These are phyloP conservation scores for Symbiodinium pilosum DNA, from an alignment of 73 alveolate species.

Conservation along the genomic window DNA sequence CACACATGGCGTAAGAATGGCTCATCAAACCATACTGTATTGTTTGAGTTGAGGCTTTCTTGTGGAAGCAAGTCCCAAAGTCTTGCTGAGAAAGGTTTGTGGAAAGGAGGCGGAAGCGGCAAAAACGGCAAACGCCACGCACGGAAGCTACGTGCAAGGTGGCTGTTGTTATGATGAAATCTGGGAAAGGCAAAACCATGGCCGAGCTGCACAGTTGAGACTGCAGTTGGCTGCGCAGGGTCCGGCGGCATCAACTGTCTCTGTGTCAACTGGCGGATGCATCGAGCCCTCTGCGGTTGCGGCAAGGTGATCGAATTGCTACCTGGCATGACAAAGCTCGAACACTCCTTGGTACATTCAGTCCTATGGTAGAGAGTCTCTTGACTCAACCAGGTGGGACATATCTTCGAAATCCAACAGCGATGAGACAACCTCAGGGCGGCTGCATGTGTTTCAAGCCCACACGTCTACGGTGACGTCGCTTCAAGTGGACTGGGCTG, in stretches of 20 bases:
- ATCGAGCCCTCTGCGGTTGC: slow-evolving; percentile 51
- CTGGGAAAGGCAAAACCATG: no score
- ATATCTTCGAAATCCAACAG: slow-evolving; percentile 16
- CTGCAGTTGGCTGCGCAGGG: no score
- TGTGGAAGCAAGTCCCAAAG: no score
- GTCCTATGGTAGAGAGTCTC: neutral
- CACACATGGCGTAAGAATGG: no score
- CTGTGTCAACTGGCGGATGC: slow-evolving; percentile 61
- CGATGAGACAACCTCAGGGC: neutral
- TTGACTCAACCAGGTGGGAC: slow-evolving; percentile 34
- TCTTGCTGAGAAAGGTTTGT: no score
- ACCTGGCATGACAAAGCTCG: neutral
- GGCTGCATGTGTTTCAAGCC: neutral
- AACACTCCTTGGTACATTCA: neutral
- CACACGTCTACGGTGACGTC: slow-evolving; percentile 38
- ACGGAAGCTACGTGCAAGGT: no score
- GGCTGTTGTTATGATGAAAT: no score
- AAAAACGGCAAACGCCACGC: no score
- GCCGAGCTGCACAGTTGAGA: no score
- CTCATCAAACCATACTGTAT: no score
- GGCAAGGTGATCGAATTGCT: slow-evolving; percentile 61
- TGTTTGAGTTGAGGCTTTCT: no score
- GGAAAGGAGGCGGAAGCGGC: no score
- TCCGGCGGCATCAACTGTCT: slow-evolving; percentile 42
- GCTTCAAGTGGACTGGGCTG: slow-evolving; percentile 43